Percentiles rank a stretch among this genome's conserved stretches.
phyloP scores from a whole-genome alignment of 2,329 filamentous ascomycete genomes.

The Neofusicoccum umdonicola region DNA sequence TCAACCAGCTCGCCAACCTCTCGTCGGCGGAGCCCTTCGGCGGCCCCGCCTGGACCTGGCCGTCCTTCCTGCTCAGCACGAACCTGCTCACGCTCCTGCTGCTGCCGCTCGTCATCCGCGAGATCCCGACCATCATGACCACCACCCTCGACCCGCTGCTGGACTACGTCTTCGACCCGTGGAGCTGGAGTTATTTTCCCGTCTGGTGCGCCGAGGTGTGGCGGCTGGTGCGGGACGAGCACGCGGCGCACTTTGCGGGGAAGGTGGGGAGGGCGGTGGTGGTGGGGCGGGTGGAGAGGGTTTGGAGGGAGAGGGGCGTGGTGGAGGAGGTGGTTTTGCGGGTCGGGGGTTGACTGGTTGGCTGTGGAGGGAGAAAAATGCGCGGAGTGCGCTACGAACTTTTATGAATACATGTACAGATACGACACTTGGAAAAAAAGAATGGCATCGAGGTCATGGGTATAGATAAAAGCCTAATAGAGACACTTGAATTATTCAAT shows the following conservation, averaged over 20 bases:
- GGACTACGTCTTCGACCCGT: conserved; percentile 12
- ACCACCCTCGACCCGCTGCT: conserved; percentile 10
- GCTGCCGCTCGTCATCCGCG: conserved; percentile 4
- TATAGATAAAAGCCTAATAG: no score
- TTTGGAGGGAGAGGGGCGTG: background rate
- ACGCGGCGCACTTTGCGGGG: background rate
- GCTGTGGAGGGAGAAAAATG: no score
- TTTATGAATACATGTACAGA: no score
- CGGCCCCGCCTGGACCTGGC: background rate
- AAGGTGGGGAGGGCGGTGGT: background rate
- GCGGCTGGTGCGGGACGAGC: background rate
- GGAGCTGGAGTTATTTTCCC: conserved; percentile 7
- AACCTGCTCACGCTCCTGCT: conserved; percentile 6
- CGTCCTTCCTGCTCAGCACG: background rate
- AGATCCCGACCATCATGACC: conserved; percentile 13
- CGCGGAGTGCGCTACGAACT: no score
- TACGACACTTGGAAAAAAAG: no score
- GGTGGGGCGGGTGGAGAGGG: background rate
- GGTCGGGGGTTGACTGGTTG: background rate
- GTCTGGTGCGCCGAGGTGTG: conserved; percentile 18
- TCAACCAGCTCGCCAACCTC: background rate
- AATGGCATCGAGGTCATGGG: no score
- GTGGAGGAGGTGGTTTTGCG: conserved; percentile 3
- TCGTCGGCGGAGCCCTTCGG: background rate
- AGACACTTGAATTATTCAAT: no score